Base-by-base conservation (phyloP, 177 flowering plant genomes). In the Vitis hybrid region DNA sequence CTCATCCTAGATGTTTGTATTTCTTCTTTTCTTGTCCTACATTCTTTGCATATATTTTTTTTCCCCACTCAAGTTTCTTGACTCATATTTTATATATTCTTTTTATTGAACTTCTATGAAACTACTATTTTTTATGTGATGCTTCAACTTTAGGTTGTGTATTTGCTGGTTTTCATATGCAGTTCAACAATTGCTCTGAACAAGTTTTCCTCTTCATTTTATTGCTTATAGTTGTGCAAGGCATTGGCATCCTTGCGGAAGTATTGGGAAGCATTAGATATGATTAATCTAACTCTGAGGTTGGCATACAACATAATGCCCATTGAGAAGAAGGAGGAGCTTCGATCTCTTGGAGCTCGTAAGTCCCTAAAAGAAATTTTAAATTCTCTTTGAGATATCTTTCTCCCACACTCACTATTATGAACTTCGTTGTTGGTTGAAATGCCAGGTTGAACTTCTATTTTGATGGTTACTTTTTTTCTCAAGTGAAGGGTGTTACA, bases 321-420 rank as follows among this genome's bases (percentile, higher is more conserved):
- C 67, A 56, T 24, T 72, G 90, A 89, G 72, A 88, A 69, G 80
- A 85, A 83, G 74, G 89, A 88, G 81, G 90, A 86, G 79, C 90
- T 94, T 66, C 88, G 80, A 49, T 78, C 87, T 50, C 85, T 94
- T 76, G 97, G 89, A 73, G 97, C 97, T 73, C 88, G 97, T 91
- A 89, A 82, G 84, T 82, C 49, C 58, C 60, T 9, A 11, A 8
- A 49, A 35, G 46, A 21, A 18, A 18, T 30, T 40, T 30, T 72
- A 4, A 48, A 30, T 70, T 63, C 63, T 58, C 58, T 66, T 7
- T 14, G 40, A 4, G 46, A 4, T 40, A 50, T 19, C 16, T 35
- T 63, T 63, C 19, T 12, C 9, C 11, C 16, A n/a, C 16, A n/a
- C 16, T 24, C 58, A 11, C 35, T 19, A 50, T 52, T 52, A 18